Evolutionary conservation across 352 stramenopile genomes (phyloP), one percentile per base, ranked within the genome.

Genomic region (Globisporangium radiosum): DNA sequence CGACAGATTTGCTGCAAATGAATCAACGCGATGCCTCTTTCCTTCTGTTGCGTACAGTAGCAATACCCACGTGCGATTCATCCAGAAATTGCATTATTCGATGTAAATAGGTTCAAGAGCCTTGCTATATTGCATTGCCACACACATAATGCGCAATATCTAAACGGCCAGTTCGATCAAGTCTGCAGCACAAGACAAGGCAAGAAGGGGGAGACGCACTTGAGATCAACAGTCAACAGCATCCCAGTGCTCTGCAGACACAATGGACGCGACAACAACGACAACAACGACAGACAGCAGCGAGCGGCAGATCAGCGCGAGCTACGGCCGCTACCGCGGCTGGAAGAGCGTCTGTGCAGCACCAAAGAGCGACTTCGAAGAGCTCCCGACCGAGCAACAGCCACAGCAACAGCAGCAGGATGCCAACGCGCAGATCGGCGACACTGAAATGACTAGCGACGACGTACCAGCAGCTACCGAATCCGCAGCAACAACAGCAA

Each of bases 241-340:
- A 33, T 33, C 25, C 25, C 25, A 33, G 25, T 1, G 25, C 25
- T 33, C 25, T 33, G 25, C 25, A 33, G 0, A 33, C 25, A n/a
- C 43, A 13, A 40, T 19, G 33, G 11, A n/a, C 13, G 19, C 14
- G n/a, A 47, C 36, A n/a, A 33, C 44, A 36, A 47, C 52, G 37
- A 19, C 14, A 11, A 47, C 36, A 37, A 39, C 38, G 48, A 47
- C 52, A 38, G 57, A 42, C 4, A 57, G 40, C 42, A 78, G 66
- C 19, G 75, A 85, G 65, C 50, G 85, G 33, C 66, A 81, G 53
- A 56, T 90, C 11, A 65, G 73, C 45, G 68, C 76, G 54, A 61
- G 72, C 43, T 85, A 81, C 62, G 78, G 80, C 6, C 75, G 76
- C 63, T 90, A 90, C 61, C 59, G 62, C 48, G 61, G 71, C 47